Evolutionary conservation across 495 filamentous ascomycete species (phyloP).

Genomic region (Trichoderma virens): DNA sequence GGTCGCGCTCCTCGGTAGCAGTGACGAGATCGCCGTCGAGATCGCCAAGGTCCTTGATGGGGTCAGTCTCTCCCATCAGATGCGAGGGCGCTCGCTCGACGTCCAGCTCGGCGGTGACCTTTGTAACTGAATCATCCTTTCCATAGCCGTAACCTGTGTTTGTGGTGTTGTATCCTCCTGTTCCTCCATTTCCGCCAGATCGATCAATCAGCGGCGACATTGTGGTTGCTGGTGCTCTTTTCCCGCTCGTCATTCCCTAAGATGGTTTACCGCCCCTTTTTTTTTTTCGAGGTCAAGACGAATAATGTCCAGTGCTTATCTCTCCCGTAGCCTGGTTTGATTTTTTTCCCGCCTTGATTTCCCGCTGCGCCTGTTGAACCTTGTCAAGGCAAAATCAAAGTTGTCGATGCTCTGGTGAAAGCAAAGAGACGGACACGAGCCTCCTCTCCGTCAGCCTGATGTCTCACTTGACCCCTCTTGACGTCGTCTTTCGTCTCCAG

Average conservation of each 20-base stretch:
- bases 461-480: too few relatives aligned
- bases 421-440: not conserved
- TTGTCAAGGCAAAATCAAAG: too few relatives aligned
- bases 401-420: not conserved
- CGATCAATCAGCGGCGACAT: slow-evolving; percentile 6
- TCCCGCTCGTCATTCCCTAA: not conserved
- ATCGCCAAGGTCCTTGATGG: slow-evolving; percentile 4
- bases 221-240: not conserved
- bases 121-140: not conserved
- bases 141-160: not conserved
- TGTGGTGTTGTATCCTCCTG: not conserved
- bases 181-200: not conserved
- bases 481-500: too few relatives aligned
- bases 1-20: slow-evolving; percentile 26
- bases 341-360: too few relatives aligned
- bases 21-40: slow-evolving; percentile 22
- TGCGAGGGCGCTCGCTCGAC: not conserved
- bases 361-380: too few relatives aligned
- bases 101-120: not conserved
- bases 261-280: not conserved
- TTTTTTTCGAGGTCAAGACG: too few relatives aligned
- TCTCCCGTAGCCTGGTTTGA: too few relatives aligned
- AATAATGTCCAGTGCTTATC: too few relatives aligned
- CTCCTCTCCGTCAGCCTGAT: too few relatives aligned
- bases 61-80: not conserved